These are phyloP conservation scores for Thielaviopsis musarum DNA, from an alignment of 2,329 filamentous ascomycete species.

Conservation along the genomic window DNA sequence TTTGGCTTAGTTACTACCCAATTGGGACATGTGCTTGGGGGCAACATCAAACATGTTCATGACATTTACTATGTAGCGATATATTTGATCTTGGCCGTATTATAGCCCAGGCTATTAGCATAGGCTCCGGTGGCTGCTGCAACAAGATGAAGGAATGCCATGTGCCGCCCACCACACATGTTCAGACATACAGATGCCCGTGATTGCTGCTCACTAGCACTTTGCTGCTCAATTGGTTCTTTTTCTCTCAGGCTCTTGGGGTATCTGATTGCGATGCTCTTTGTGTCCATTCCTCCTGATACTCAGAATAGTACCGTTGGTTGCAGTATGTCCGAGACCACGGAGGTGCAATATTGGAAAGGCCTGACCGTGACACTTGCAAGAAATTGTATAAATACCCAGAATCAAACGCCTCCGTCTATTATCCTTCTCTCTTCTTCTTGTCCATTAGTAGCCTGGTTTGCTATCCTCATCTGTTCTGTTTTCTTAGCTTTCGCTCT, in stretches of 20 bases:
- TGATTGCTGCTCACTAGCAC: background rate
- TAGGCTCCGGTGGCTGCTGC: background rate
- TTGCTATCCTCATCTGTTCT: constrained; percentile 7
- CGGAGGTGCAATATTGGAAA: background rate
- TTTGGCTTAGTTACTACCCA: background rate
- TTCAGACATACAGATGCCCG: background rate
- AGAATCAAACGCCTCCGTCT: background rate
- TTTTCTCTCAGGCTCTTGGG: background rate
- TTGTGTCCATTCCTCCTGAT: too few relatives aligned
- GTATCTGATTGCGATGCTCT: too few relatives aligned
- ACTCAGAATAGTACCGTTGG: background rate
- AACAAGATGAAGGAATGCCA: background rate
- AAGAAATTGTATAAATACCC: background rate
- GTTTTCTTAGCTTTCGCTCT: background rate
- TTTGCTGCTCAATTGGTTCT: background rate
- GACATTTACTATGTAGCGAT: background rate
- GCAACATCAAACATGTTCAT: background rate
- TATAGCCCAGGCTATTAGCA: background rate
- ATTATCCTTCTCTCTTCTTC: background rate
- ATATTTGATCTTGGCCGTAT: background rate
- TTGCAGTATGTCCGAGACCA: background rate
- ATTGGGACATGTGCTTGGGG: background rate
- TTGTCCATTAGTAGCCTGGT: background rate
- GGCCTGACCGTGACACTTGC: background rate
- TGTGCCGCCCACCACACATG: background rate